A percentile compares a stretch with the other conserved stretches of the same genome.
phyloP scores from a whole-genome alignment of 371 early-diverging fungal genomes.

The Haplosporangium sp. region DNA sequence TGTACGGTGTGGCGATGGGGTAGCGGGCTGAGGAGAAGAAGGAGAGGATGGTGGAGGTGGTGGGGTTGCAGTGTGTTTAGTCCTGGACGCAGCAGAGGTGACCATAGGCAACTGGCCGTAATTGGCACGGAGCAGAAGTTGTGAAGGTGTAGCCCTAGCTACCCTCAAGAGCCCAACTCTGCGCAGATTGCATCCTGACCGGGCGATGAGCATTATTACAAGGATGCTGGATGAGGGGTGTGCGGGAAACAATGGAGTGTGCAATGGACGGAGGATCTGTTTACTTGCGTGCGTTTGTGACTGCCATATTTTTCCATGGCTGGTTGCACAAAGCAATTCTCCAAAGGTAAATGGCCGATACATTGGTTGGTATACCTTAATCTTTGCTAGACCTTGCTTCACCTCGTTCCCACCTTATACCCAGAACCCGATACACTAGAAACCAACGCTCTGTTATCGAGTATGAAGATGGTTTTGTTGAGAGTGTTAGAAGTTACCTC shows the following conservation, averaged over 20 bases:
- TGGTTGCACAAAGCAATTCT: too few relatives aligned
- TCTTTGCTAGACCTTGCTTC: too few relatives aligned
- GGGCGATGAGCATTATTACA: conserved; percentile 21
- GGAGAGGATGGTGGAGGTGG: conserved; percentile 21
- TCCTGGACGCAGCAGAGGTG: conserved; percentile 8
- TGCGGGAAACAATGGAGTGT: not conserved
- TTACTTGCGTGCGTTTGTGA: too few relatives aligned
- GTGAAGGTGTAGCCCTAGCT: not conserved
- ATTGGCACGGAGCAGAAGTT: conserved; percentile 16
- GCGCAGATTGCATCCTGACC: conserved; percentile 15
- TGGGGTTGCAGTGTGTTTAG: conserved; percentile 20
- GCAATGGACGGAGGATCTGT: too few relatives aligned
- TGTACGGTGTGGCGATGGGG: conserved; percentile 33
- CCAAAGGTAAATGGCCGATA: too few relatives aligned
- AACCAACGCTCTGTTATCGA: too few relatives aligned
- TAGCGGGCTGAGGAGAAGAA: conserved; percentile 4
- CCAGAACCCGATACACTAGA: too few relatives aligned
- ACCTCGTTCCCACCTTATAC: too few relatives aligned
- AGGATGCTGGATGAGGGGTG: not conserved
- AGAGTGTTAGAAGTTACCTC: too few relatives aligned
- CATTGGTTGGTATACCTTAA: too few relatives aligned
- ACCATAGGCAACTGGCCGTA: conserved; percentile 49
- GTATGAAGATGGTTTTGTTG: too few relatives aligned
- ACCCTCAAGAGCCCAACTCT: conserved; percentile 13
- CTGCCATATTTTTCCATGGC: too few relatives aligned